Evolutionary conservation across 1,284 basidiomycete species (phyloP).

Genomic region (Pseudozyma flocculosa): DNA sequence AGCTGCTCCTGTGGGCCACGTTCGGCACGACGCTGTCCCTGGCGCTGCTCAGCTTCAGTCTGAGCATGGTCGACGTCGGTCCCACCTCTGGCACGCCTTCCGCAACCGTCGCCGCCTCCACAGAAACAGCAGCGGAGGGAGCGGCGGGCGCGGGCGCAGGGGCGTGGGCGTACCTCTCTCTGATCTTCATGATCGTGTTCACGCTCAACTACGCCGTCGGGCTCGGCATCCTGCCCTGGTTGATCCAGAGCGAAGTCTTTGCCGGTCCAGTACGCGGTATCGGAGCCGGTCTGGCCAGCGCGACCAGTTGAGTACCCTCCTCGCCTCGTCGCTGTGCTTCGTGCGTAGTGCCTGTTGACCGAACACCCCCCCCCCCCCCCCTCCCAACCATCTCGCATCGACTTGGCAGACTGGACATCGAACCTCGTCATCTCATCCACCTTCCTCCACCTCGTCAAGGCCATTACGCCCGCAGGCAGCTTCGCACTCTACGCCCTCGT

Average conservation of each 20-base stretch:
- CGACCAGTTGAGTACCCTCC: slow-evolving; percentile 15
- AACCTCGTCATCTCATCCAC: slow-evolving; percentile 36
- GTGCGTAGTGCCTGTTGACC: no score
- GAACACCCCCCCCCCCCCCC: no score
- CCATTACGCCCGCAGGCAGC: slow-evolving; percentile 28
- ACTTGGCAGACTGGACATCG: slow-evolving; percentile 19
- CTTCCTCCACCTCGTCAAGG: slow-evolving; percentile 30
- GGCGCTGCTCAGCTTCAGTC: slow-evolving; percentile 25
- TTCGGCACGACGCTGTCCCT: slow-evolving; percentile 27
- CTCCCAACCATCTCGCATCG: no score
- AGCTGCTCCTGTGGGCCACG: slow-evolving; percentile 42
- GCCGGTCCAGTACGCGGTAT: slow-evolving; percentile 27
- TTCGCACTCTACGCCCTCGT: slow-evolving; percentile 38
- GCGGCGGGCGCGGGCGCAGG: neutral
- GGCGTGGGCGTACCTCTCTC: slow-evolving; percentile 34
- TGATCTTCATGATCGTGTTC: slow-evolving; percentile 32
- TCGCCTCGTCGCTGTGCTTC: no score
- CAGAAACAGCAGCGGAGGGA: slow-evolving; percentile 1
- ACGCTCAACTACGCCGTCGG: slow-evolving; percentile 47
- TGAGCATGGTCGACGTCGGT: slow-evolving; percentile 28
- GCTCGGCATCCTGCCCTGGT: slow-evolving; percentile 46
- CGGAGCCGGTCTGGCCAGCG: slow-evolving; percentile 38
- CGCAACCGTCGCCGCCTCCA: neutral
- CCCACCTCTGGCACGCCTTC: slow-evolving; percentile 8
- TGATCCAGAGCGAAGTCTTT: slow-evolving; percentile 46